Evolutionary conservation across 345 rosid species (phyloP), one percentile per base, ranked within the genome.

Genomic region (Aquilaria yunnanensis): DNA sequence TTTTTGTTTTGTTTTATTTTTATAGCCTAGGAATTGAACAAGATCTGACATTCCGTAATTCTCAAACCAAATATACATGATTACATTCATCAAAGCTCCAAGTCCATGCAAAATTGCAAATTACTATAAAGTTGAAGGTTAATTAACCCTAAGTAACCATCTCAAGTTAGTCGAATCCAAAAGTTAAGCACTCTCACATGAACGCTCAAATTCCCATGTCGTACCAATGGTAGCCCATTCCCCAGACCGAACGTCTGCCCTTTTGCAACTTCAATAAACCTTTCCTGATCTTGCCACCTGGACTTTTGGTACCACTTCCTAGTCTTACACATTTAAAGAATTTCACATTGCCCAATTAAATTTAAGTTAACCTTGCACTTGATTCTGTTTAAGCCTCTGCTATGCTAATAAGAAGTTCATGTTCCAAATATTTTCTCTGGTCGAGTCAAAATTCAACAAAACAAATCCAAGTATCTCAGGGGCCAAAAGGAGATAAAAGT

Each of bases 21-120:
- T 37, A 37, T 37, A 37, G 43, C 43, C 43, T 37, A 5, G 43
- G 43, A 37, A 9, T 37, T 37, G 8, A 5, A 37, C 43, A 37
- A 74, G 77, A 80, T 80, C 80, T 77, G 78, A 82, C 90, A 82
- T 82, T 79, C 90, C 86, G 83, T 84, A 77, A 76, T 72, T 65
- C 74, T 63, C 70, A 84, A 77, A 78, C 84, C 46, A 71, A 46
- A 34, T 65, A 47, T 60, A 51, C 47, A 23, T 57, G 33, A 57
- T 56, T 49, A 59, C 47, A 65, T 9, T 57, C 63, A 54, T 49
- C 75, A 45, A 67, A 51, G 69, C 76, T 65, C 61, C 50, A 62
- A 75, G 57, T 32, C 63, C 66, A 61, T 70, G 73, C 76, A 61
- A 41, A 37, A 67, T 64, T 70, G 73, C 76, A 61, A 41, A 37